Conservation (phyloP, 1,284 basidiomycete genomes). For the Moniliella sp. region DNA sequence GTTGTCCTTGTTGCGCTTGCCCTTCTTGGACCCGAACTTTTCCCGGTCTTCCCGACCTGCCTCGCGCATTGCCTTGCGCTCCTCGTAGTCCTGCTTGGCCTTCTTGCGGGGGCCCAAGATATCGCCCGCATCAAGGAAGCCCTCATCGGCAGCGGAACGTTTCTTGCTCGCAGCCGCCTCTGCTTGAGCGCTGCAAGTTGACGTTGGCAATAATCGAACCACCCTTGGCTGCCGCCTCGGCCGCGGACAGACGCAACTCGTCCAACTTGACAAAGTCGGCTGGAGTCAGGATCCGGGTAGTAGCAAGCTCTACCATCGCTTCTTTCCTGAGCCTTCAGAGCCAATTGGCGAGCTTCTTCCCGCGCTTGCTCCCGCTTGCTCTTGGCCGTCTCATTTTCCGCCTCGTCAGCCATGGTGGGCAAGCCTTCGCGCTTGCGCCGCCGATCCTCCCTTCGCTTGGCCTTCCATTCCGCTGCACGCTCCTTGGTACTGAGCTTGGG, state of each 20-base stretch:
- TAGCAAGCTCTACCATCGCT: conserved; percentile 38
- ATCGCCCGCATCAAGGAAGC: conserved; percentile 19
- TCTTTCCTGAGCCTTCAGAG: conserved; percentile 6
- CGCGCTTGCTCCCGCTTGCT: conserved; percentile 20
- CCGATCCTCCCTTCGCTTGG: conserved; percentile 10
- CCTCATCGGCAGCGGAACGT: conserved; percentile 58
- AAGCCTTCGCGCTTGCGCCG: conserved; percentile 8
- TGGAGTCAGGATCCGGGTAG: conserved; percentile 80
- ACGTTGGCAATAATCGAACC: conserved; percentile 17
- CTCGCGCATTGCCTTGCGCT: conserved; percentile 71
- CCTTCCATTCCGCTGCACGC: conserved; percentile 3
- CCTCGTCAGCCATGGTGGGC: conserved; percentile 1
- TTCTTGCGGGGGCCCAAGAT: conserved; percentile 88
- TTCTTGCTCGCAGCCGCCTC: conserved; percentile 35
- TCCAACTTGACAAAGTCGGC: conserved; percentile 85
- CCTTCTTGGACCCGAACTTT: conserved; percentile 50
- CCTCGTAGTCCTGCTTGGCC: conserved; percentile 76
- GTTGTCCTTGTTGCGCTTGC: conserved; percentile 30
- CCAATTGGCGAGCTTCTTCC: conserved; percentile 17
- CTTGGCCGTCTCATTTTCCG: conserved; percentile 22
- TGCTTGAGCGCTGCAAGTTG: conserved; percentile 42
- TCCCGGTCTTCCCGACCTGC: conserved; percentile 84
- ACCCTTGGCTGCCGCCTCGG: conserved; percentile 43
- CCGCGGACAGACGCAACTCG: conserved; percentile 57
- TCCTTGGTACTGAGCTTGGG: conserved; percentile 2